Conservation (phyloP, 306 rosid species). For the Herpetospermum pedunculosum region DNA sequence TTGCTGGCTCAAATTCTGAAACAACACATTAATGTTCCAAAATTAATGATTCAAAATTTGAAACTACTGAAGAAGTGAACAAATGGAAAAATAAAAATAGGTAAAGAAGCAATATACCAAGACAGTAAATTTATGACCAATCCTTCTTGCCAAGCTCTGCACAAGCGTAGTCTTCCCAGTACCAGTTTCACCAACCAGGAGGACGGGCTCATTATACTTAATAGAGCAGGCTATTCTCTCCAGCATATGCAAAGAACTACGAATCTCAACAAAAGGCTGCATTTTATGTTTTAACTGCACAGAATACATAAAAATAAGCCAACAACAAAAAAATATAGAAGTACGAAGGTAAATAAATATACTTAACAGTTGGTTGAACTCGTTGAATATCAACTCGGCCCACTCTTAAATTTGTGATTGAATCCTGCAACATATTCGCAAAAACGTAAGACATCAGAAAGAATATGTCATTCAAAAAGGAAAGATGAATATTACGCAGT, state of each 20-base stretch:
- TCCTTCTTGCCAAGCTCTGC: slow-evolving; percentile 78
- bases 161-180: slow-evolving; percentile 95
- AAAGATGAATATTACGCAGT: neutral
- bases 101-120: slow-evolving; percentile 41
- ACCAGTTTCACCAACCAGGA: slow-evolving; percentile 98
- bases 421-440: slow-evolving; percentile 44
- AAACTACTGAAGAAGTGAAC: neutral
- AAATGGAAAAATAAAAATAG: neutral
- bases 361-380: slow-evolving; percentile 33
- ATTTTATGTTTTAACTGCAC: slow-evolving; percentile 32
- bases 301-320: slow-evolving; percentile 6
- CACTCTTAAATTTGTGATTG: slow-evolving; percentile 34
- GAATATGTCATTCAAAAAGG: neutral
- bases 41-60: neutral
- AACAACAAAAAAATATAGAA: slow-evolving; percentile 13
- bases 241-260: slow-evolving; percentile 58
- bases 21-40: slow-evolving; percentile 5
- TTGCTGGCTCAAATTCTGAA: slow-evolving; percentile 93
- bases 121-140: slow-evolving; percentile 78
- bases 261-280: slow-evolving; percentile 62
- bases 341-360: slow-evolving; percentile 3
- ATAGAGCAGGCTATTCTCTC: slow-evolving; percentile 81
- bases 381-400: slow-evolving; percentile 59
- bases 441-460: slow-evolving; percentile 24
- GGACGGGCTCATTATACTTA: slow-evolving; percentile 80